Evolutionary conservation across 2,329 filamentous ascomycete genomes (phyloP).

Genomic region (Didymella segeticola): DNA sequence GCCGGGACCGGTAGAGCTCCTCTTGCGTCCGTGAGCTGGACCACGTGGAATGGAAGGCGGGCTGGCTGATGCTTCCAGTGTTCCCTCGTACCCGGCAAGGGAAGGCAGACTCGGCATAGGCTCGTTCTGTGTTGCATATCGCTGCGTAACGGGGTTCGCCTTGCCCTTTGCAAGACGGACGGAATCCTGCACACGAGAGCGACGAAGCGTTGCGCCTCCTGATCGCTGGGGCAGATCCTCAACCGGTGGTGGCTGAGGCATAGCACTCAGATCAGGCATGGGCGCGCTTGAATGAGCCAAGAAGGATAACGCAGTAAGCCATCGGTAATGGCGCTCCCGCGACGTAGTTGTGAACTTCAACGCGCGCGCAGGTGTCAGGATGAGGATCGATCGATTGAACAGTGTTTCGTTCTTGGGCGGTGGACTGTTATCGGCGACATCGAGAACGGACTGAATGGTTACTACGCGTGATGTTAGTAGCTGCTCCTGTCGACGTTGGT

Average conservation of each 20-base stretch:
- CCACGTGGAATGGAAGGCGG: conserved; percentile 76
- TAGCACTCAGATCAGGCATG: conserved; percentile 71
- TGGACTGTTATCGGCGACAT: conserved; percentile 93
- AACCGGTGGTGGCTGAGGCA: conserved; percentile 45
- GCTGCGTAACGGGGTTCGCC: conserved; percentile 43
- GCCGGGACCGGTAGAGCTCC: conserved; percentile 86
- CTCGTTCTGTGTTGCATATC: conserved; percentile 40
- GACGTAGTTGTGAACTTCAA: conserved; percentile 91
- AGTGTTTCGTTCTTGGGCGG: conserved; percentile 74
- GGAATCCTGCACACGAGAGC: conserved; percentile 79
- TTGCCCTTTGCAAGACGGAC: conserved; percentile 86
- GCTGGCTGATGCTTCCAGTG: conserved; percentile 68
- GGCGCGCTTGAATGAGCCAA: conserved; percentile 87
- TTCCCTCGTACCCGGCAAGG: conserved; percentile 47
- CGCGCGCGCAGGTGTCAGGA: conserved; percentile 89
- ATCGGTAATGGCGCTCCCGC: conserved; percentile 88
- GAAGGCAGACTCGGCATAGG: conserved; percentile 42
- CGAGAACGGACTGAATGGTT: conserved; percentile 91
- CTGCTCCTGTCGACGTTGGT: background rate
- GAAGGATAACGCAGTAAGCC: conserved; percentile 94
- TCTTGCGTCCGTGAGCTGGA: conserved; percentile 76
- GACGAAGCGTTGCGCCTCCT: conserved; percentile 52
- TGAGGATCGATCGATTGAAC: conserved; percentile 94
- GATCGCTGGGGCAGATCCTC: conserved; percentile 46
- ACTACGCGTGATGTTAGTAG: conserved; percentile 62